Conservation (phyloP, 2,329 filamentous ascomycete species). For the Penicillium sp. region DNA sequence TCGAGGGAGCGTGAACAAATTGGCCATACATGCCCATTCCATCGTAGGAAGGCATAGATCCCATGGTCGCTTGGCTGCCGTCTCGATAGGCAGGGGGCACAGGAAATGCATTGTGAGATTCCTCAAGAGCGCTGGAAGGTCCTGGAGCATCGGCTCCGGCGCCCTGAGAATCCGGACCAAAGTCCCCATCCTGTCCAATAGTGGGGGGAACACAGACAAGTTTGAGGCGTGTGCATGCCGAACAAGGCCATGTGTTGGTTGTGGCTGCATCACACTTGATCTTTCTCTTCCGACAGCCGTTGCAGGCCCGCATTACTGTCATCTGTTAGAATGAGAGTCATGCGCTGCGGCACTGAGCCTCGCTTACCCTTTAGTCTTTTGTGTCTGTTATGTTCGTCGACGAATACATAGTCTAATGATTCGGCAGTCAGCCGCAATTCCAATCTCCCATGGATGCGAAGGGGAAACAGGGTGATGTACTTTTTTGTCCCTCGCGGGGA, state of each 20-base stretch:
- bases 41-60: slow-evolving; percentile 44
- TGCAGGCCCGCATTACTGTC: slow-evolving; percentile 91
- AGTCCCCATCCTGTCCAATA: slow-evolving; percentile 64
- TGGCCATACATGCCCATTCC: slow-evolving; percentile 39
- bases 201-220: slow-evolving; percentile 88
- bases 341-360: background rate
- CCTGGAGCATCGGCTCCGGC: slow-evolving; percentile 25
- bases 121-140: slow-evolving; percentile 42
- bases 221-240: slow-evolving; percentile 86
- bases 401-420: slow-evolving; percentile 86
- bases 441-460: background rate
- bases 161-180: slow-evolving; percentile 26
- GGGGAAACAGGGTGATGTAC: slow-evolving; percentile 49
- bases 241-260: slow-evolving; percentile 96
- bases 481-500: slow-evolving; percentile 75
- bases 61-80: slow-evolving; percentile 51
- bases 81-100: slow-evolving; percentile 45
- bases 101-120: slow-evolving; percentile 51
- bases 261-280: slow-evolving; percentile 98
- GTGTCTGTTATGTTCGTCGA: slow-evolving; percentile 97
- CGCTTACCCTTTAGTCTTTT: slow-evolving; percentile 83
- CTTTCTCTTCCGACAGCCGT: slow-evolving; percentile 89
- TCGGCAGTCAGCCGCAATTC: slow-evolving; percentile 8
- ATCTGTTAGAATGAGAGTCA: slow-evolving; percentile 9
- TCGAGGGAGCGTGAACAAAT: slow-evolving; percentile 31